Conservation (phyloP, 2,329 filamentous ascomycete species). For the Harringtonia aguacate region DNA sequence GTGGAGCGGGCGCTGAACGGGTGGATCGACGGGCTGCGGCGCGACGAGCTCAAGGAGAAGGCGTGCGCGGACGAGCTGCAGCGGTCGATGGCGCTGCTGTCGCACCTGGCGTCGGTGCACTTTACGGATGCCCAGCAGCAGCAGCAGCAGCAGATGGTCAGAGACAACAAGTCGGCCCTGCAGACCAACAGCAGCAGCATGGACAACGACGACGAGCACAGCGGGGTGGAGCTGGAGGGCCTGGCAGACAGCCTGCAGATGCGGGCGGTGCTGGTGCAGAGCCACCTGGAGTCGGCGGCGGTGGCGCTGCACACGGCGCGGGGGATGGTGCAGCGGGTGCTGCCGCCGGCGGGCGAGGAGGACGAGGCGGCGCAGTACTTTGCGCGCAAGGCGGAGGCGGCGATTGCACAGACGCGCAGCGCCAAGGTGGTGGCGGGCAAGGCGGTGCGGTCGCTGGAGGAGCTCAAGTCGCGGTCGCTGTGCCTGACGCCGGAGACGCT, state of each 20-base stretch:
- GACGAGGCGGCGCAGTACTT: constrained; percentile 60
- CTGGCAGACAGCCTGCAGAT: constrained; percentile 74
- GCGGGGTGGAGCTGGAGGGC: constrained; percentile 46
- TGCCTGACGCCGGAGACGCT: constrained; percentile 58
- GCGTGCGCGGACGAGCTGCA: constrained; percentile 74
- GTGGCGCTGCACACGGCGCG: constrained; percentile 53
- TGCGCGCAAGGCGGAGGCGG: constrained; percentile 56
- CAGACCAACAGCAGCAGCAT: constrained; percentile 6
- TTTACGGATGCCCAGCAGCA: constrained; percentile 27
- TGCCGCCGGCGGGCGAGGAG: constrained; percentile 48
- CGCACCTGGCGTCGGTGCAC: constrained; percentile 75
- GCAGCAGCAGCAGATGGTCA: constrained; percentile 1
- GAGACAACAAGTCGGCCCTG: too few relatives aligned
- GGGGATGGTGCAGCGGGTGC: constrained; percentile 54
- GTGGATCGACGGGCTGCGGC: constrained; percentile 76
- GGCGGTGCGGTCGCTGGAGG: constrained; percentile 63
- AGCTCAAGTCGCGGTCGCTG: constrained; percentile 65
- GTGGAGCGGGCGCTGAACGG: constrained; percentile 81
- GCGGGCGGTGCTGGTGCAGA: constrained; percentile 65
- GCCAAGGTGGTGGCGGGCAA: constrained; percentile 77
- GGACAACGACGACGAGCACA: constrained; percentile 4
- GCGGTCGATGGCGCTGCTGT: constrained; percentile 74
- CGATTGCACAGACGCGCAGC: constrained; percentile 67
- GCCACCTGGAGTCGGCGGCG: constrained; percentile 69
- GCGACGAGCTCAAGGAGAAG: constrained; percentile 76